Evolutionary conservation across 192 early-diverging fungal genomes (phyloP), one percentile per base, ranked within the genome.

Genomic region (Umbelopsis sp.): DNA sequence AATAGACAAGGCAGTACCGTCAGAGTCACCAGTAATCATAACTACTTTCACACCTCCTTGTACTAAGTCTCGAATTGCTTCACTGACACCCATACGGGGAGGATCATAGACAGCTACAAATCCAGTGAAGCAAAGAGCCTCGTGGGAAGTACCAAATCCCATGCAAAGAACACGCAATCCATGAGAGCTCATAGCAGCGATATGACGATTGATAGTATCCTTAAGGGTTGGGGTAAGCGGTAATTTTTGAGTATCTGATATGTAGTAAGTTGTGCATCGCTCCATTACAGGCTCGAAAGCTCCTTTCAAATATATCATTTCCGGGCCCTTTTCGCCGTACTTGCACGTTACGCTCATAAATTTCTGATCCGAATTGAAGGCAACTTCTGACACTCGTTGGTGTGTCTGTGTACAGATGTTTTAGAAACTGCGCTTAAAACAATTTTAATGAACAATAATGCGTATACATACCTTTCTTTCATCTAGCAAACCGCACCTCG

Each of bases 11-110:
- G 97, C 97, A 0, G 97, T 99, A 13, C 87, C 93, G 68, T 90
- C 93, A 23, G 94, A 92, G 78, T 99, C 97, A 66, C 97, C 97
- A 0, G 97, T 99, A 37, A 99, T 95, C 96, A 99, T 98, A n/a
- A 97, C 85, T 2, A 95, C 85, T 71, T 91, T 89, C 16, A 99
- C 94, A 27, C 94, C 94, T 50, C 93, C 91, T 16, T 83, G 69
- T 61, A 90, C 80, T 49, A 97, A 78, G 44, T 80, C 81, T 16
- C 81, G 72, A n/a, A 97, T 91, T 4, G 95, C 89, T 12, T 85
- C 81, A n/a, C 81, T 83, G 16, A 95, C 91, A 33, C 89, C 90
- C 12, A 81, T 87, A 37, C 97, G 78, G 21, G 96, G 95, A 23
- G 97, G 96, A 80, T 99, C 97, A 66, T 91, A 90, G 88, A 99